phyloP scores from a whole-genome alignment of 225 moss, liverwort and hornwort genomes.

The Marchantia polymorpha region DNA sequence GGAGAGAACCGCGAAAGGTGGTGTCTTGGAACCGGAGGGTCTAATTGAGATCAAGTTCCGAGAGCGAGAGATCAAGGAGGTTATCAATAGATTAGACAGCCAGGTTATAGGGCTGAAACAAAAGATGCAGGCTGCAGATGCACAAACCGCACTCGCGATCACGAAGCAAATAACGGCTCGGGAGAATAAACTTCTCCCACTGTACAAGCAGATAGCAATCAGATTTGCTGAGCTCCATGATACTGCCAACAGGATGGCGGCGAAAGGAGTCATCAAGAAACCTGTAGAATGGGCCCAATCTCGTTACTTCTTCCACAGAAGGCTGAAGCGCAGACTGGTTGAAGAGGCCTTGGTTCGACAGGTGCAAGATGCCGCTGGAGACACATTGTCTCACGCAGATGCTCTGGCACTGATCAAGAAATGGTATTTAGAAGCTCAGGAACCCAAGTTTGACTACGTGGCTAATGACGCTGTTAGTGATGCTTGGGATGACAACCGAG shows the following conservation, averaged over 20 bases:
- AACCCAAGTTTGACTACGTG: slow-evolving; percentile 18
- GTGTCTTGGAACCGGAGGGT: slow-evolving; percentile 90
- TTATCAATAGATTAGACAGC: slow-evolving; percentile 80
- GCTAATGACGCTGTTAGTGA: slow-evolving; percentile 29
- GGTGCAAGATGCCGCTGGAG: slow-evolving; percentile 61
- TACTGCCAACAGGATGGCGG: slow-evolving; percentile 84
- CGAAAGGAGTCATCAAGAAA: slow-evolving; percentile 88
- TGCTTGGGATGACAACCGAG: slow-evolving; percentile 63
- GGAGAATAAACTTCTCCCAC: slow-evolving; percentile 65
- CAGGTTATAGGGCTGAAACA: slow-evolving; percentile 46
- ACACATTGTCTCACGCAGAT: slow-evolving; percentile 47
- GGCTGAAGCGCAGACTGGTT: slow-evolving; percentile 78
- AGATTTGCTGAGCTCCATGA: slow-evolving; percentile 92
- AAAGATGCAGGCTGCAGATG: slow-evolving; percentile 38
- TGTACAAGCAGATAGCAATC: slow-evolving; percentile 91
- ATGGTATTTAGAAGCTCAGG: slow-evolving; percentile 37
- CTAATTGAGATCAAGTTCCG: slow-evolving; percentile 98
- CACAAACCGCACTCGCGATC: slow-evolving; percentile 25
- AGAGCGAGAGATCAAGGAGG: slow-evolving; percentile 64
- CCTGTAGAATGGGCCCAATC: slow-evolving; percentile 86
- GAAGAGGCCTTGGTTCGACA: slow-evolving; percentile 65
- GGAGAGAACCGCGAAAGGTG: slow-evolving; percentile 68
- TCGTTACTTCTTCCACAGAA: slow-evolving; percentile 65
- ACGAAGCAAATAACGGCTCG: slow-evolving; percentile 68
- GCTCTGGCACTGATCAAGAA: slow-evolving; percentile 57